Evolutionary conservation across 169 alveolate species (phyloP), one percentile per base, ranked within the genome.

Genomic region (Plasmodium berghei): DNA sequence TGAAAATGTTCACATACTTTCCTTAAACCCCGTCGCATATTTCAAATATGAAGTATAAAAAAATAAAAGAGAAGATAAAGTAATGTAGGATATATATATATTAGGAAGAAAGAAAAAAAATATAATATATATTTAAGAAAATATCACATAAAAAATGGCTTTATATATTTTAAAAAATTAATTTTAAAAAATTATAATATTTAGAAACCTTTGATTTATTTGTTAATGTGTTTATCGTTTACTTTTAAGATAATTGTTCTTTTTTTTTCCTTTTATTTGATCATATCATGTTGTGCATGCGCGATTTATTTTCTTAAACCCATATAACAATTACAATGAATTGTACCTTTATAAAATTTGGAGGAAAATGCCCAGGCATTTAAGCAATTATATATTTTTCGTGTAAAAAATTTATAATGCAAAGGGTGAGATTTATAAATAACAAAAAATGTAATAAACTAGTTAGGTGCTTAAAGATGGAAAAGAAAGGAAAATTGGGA

Each of bases 21-120:
- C 72, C n/a, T 58, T 73, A 73, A 48, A 58, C 72, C 59, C n/a
- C 71, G 54, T n/a, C 34, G 42, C 87, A 73, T 73, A 49, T 26
- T 73, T 64, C 18, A 16, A 46, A 42, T 72, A 45, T 24, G 42
- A 5, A 42, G 20, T 54, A 24, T 42, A 16, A 62, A 62, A 20
- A 62, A 26, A 9, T 48, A 59, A 40, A 18, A 28, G 63, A 8
- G 12, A 69, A 9, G 6, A 0, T 12, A 22, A 12, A 1, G 1
- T 22, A 22, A 16, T 18, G 45, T 58, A 10, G 1, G 34, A 20
- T 52, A 52, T n/a, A 59, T n/a, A 59, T 6, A 59, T 28, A 26
- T 14, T 2, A 5, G n/a, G 16, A 63, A 26, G 14, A 22, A 16
- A 63, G 10, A 63, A 24, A 18, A 63, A 14, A 18, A 63, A 14